Conservation (phyloP, 257 asterid genomes). For the Solanum arcanum region DNA sequence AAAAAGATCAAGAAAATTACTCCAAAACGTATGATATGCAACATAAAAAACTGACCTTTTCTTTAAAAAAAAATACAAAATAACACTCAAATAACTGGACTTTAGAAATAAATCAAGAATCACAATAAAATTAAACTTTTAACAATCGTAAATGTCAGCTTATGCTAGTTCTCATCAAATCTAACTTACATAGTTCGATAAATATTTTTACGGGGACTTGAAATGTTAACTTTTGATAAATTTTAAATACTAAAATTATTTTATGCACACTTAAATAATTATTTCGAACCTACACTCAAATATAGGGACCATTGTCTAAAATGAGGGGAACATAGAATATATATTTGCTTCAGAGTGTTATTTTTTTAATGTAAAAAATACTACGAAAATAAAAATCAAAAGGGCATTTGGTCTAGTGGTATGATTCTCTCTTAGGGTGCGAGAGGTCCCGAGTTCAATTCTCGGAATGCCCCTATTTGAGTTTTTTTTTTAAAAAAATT, state of each 20-base stretch:
- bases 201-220: neutral
- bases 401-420: conserved; percentile 82
- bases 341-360: too few species aligned
- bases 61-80: too few species aligned
- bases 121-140: neutral
- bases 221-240: neutral
- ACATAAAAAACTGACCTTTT: neutral
- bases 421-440: conserved; percentile 87
- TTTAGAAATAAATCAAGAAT: neutral
- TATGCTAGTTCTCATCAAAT: neutral
- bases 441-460: conserved; percentile 95
- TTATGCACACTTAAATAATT: neutral
- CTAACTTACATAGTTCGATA: neutral
- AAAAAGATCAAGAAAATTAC: neutral
- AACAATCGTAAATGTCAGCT: neutral
- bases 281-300: neutral
- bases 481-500: too few species aligned
- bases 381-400: too few species aligned
- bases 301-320: too few species aligned
- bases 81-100: neutral
- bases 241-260: neutral
- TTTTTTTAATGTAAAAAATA: fast-evolving
- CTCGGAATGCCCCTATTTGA: conserved; percentile 56
- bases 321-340: too few species aligned
- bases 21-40: neutral